Evolutionary conservation across 495 filamentous ascomycete species (phyloP).

Genomic region (Neurospora sp.): DNA sequence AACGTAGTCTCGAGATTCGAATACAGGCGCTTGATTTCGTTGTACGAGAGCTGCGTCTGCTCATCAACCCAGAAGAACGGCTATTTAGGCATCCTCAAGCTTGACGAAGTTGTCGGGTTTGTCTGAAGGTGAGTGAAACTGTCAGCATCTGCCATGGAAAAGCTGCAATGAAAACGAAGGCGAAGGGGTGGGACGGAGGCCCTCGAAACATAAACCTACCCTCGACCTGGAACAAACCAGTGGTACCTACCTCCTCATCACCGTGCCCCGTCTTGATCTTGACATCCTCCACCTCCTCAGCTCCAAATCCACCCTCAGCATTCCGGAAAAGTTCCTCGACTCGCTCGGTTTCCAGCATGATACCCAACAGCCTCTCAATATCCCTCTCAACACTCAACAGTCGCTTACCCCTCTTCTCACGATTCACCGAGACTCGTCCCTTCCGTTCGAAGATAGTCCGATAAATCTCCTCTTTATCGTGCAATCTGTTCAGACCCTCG

Average conservation of each 20-base stretch:
- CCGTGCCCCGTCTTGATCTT: too few species aligned
- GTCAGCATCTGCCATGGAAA: background rate
- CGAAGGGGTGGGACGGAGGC: too few species aligned
- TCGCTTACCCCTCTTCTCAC: background rate
- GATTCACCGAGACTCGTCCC: background rate
- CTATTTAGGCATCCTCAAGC: too few species aligned
- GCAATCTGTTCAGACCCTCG: background rate
- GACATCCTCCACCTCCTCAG: too few species aligned
- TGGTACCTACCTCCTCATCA: too few species aligned
- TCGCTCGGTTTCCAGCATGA: background rate
- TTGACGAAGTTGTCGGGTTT: background rate
- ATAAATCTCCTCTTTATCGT: background rate
- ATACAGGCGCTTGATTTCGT: rapidly evolving
- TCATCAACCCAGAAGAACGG: too few species aligned
- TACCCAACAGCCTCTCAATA: background rate
- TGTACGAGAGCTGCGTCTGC: background rate
- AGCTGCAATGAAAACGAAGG: background rate
- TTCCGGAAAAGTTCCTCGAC: too few species aligned
- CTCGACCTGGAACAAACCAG: too few species aligned
- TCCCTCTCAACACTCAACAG: rapidly evolving
- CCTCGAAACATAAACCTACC: too few species aligned
- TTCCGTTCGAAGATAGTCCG: rapidly evolving
- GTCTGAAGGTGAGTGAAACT: background rate
- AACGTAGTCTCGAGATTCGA: background rate
- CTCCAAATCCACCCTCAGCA: too few species aligned